Evolutionary conservation across 495 filamentous ascomycete species (phyloP).

Genomic region (Rhypophila decipiens): DNA sequence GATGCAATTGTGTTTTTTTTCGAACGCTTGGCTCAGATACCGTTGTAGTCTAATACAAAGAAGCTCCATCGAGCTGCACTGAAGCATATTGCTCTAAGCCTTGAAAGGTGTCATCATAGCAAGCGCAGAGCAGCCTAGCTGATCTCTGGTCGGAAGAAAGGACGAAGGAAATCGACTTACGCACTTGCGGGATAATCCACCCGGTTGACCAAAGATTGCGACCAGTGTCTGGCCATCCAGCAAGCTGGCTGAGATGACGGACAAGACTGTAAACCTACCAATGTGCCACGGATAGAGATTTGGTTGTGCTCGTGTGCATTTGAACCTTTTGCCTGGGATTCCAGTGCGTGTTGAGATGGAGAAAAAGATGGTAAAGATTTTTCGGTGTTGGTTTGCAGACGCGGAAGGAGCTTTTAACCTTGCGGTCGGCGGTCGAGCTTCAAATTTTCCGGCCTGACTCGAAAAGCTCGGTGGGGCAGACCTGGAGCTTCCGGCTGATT

Average conservation of each 20-base stretch:
- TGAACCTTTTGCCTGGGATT: too few relatives aligned
- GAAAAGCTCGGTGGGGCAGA: not conserved
- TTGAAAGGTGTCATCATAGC: conserved; percentile 54
- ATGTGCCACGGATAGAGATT: too few relatives aligned
- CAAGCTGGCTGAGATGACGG: conserved; percentile 1
- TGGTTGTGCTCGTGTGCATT: too few relatives aligned
- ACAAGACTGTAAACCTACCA: too few relatives aligned
- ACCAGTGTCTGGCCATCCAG: conserved; percentile 6
- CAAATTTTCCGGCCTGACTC: not conserved
- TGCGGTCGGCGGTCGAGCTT: not conserved
- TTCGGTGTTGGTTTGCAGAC: not conserved
- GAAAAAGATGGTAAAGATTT: not conserved
- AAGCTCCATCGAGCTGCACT: conserved; percentile 67
- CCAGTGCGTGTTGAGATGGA: too few relatives aligned
- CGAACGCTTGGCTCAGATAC: conserved; percentile 69
- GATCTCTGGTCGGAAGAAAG: not conserved
- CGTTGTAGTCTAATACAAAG: conserved; percentile 97
- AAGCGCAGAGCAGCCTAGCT: conserved; percentile 12
- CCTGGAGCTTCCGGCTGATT: conserved; percentile 1
- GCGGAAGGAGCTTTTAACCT: conserved; percentile 1
- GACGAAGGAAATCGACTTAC: conserved; percentile 17
- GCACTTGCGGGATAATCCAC: conserved; percentile 16
- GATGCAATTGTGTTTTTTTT: too few relatives aligned
- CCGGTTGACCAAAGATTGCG: conserved; percentile 1
- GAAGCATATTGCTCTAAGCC: conserved; percentile 58